Conservation (phyloP, 352 stramenopile species). For the Phytopythium aichiense region DNA sequence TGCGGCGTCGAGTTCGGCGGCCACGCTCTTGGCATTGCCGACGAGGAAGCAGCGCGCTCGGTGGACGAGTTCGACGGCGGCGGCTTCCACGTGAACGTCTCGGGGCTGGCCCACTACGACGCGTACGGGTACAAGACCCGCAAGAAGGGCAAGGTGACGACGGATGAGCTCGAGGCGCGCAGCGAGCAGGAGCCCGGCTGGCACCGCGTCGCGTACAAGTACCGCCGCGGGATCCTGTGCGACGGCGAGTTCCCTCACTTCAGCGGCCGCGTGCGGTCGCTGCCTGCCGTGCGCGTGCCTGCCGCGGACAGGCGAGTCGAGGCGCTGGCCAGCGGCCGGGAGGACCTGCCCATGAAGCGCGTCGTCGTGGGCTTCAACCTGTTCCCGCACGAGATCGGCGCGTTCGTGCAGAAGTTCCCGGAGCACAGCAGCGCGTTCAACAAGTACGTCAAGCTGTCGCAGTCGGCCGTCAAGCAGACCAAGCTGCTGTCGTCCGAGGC, state of each 20-base stretch:
- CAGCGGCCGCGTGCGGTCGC: slow-evolving; percentile 44
- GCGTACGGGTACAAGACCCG: slow-evolving; percentile 67
- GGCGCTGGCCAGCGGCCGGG: not conserved
- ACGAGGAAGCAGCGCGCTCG: not conserved
- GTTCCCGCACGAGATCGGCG: slow-evolving; percentile 61
- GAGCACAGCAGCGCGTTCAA: slow-evolving; percentile 72
- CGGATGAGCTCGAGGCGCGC: slow-evolving; percentile 36
- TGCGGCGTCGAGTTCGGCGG: not conserved
- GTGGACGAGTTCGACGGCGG: slow-evolving; percentile 36
- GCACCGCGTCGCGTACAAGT: slow-evolving; percentile 41
- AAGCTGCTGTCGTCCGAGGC: slow-evolving; percentile 17
- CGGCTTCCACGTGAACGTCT: slow-evolving; percentile 54
- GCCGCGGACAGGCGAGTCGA: slow-evolving; percentile 4
- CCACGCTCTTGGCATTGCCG: not conserved
- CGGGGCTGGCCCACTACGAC: slow-evolving; percentile 50
- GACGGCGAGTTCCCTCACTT: slow-evolving; percentile 72
- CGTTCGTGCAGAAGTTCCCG: slow-evolving; percentile 52
- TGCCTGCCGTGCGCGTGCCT: slow-evolving; percentile 15
- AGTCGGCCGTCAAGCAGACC: slow-evolving; percentile 47
- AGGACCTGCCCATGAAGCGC: slow-evolving; percentile 29
- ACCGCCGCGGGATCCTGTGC: slow-evolving; percentile 60
- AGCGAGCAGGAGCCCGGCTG: slow-evolving; percentile 31
- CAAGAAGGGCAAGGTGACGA: slow-evolving; percentile 34
- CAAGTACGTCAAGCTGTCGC: slow-evolving; percentile 67
- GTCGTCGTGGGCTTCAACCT: slow-evolving; percentile 78